Evolutionary conservation across 306 rosid genomes (phyloP).

Genomic region (Myrica gale): DNA sequence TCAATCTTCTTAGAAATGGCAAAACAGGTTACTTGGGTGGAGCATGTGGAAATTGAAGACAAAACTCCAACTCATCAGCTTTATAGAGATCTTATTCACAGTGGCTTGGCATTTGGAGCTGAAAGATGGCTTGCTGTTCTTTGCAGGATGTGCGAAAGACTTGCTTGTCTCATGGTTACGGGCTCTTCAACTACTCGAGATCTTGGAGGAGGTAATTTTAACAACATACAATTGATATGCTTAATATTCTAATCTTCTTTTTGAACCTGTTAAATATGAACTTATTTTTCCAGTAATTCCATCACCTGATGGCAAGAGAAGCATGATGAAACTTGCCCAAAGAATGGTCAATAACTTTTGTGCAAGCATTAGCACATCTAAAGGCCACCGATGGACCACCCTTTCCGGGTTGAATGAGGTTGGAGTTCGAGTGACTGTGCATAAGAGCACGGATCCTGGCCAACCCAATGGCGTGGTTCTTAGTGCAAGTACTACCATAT

Average conservation of each 20-base stretch:
- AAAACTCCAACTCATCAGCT: slow-evolving; percentile 67
- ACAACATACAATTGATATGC: neutral
- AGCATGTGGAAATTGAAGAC: slow-evolving; percentile 88
- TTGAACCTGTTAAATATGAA: neutral
- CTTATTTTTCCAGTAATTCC: slow-evolving; percentile 60
- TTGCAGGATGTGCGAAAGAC: slow-evolving; percentile 79
- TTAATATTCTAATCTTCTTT: neutral
- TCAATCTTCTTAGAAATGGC: slow-evolving; percentile 4
- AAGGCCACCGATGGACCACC: slow-evolving; percentile 78
- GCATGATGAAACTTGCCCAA: slow-evolving; percentile 98
- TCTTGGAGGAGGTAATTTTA: slow-evolving; percentile 71
- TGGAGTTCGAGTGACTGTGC: slow-evolving; percentile 75
- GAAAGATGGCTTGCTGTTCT: slow-evolving; percentile 77
- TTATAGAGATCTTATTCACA: slow-evolving; percentile 58
- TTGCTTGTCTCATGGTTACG: slow-evolving; percentile 75
- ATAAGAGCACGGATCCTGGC: slow-evolving; percentile 78
- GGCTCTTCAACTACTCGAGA: slow-evolving; percentile 66
- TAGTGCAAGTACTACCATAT: slow-evolving; percentile 87
- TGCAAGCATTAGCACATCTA: slow-evolving; percentile 72
- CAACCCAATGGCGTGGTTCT: slow-evolving; percentile 86
- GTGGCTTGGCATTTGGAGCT: slow-evolving; percentile 83
- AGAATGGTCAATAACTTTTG: slow-evolving; percentile 86
- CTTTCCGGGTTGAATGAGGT: slow-evolving; percentile 71
- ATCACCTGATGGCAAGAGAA: slow-evolving; percentile 73
- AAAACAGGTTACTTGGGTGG: slow-evolving; percentile 83